These are phyloP conservation scores for Mollisiaceae sp. DNA, from an alignment of 2,329 filamentous ascomycete species.

Conservation along the genomic window DNA sequence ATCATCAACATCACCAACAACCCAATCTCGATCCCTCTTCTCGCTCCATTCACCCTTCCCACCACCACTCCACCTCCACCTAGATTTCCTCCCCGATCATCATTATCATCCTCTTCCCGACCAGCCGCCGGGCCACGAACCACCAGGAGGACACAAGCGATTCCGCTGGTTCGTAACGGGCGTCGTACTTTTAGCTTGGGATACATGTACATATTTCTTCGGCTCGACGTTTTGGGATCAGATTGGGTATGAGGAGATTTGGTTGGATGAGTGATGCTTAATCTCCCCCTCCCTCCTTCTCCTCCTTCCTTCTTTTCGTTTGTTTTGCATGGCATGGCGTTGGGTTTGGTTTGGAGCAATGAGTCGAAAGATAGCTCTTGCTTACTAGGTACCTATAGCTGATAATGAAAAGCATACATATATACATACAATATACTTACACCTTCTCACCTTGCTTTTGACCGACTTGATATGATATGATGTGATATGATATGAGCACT, in stretches of 20 bases:
- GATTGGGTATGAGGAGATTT: slow-evolving; percentile 4
- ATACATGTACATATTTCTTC: slow-evolving; percentile 2
- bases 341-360: neutral
- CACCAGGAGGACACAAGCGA: neutral
- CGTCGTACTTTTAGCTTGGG: neutral
- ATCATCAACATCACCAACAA: no score
- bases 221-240: slow-evolving; percentile 4
- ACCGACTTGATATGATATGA: neutral
- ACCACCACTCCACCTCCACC: neutral
- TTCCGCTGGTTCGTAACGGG: neutral
- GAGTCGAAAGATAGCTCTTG: slow-evolving; percentile 7
- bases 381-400: no score
- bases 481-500: no score
- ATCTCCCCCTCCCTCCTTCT: no score
- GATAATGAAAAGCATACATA: neutral
- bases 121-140: no score
- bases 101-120: no score
- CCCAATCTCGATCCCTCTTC: neutral
- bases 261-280: slow-evolving; percentile 7
- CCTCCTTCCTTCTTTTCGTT: neutral
- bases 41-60: neutral
- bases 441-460: neutral
- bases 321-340: slow-evolving; percentile 1
- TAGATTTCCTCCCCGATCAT: no score
- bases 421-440: neutral